A percentile compares a stretch with the other conserved stretches of the same genome.
phyloP scores from a whole-genome alignment of 1,139 yeast species.

The Suhomyces maxii region DNA sequence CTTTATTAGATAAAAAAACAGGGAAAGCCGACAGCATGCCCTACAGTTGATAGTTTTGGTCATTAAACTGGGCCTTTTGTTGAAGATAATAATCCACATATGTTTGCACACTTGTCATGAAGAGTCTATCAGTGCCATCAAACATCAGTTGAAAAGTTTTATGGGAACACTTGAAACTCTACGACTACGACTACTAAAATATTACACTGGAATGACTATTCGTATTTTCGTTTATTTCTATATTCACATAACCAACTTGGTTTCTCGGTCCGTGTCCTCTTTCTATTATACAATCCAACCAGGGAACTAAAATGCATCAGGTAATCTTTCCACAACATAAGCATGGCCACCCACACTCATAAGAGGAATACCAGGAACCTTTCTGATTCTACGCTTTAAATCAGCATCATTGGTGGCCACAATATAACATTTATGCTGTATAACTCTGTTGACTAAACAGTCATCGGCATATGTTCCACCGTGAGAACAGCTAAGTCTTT shows the following conservation, averaged over 20 bases:
- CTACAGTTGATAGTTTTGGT: too few relatives aligned
- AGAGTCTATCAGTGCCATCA: too few relatives aligned
- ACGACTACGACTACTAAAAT: too few relatives aligned
- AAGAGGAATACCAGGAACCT: conserved; percentile 94
- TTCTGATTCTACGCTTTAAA: conserved; percentile 86
- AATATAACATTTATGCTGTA: conserved; percentile 94
- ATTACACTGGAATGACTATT: too few relatives aligned
- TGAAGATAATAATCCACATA: too few relatives aligned
- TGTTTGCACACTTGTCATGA: too few relatives aligned
- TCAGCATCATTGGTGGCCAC: conserved; percentile 99
- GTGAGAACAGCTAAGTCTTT: conserved; percentile 84
- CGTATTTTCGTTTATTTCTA: too few relatives aligned
- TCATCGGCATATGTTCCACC: conserved; percentile 98
- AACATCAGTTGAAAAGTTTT: too few relatives aligned
- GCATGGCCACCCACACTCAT: conserved; percentile 95
- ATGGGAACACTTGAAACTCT: too few relatives aligned
- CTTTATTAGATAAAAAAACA: too few relatives aligned
- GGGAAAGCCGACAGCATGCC: too few relatives aligned
- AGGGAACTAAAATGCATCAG: conserved; percentile 73
- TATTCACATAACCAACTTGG: background rate
- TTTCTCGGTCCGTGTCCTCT: background rate
- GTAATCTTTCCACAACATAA: conserved; percentile 89
- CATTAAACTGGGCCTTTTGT: too few relatives aligned
- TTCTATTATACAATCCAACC: conserved; percentile 4
- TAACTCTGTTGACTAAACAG: conserved; percentile 86